Percentiles rank a stretch among this genome's conserved stretches.
These are phyloP conservation scores for Sclerotinia spermophila DNA, from an alignment of 2,329 filamentous ascomycete genomes.

Conservation along the genomic window DNA sequence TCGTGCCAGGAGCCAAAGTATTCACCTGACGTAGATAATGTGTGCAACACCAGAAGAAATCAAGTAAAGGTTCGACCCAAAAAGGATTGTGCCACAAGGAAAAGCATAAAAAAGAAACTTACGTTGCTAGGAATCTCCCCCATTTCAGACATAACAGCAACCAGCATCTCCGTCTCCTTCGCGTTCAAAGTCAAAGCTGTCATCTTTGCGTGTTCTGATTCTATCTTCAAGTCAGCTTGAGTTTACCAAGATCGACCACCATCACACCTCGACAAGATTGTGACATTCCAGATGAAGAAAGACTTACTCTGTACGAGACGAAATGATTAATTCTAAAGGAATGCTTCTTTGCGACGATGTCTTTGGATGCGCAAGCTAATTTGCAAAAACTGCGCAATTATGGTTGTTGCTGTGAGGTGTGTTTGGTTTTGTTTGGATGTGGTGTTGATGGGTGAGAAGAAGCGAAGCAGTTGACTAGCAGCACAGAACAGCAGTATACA, in stretches of 20 bases:
- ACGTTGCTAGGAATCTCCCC: constrained; percentile 20
- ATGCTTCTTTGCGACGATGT: neutral
- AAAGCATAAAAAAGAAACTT: neutral
- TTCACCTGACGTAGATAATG: neutral
- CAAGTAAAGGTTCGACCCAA: neutral
- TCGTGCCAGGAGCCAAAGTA: neutral
- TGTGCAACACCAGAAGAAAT: too few relatives aligned
- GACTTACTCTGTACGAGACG: neutral
- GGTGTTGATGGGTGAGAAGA: neutral
- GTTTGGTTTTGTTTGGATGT: neutral
- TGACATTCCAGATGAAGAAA: neutral
- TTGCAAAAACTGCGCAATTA: neutral
- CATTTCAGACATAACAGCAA: constrained; percentile 22
- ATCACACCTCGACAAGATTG: neutral
- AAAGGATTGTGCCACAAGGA: neutral
- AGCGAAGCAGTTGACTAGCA: neutral
- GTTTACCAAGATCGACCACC: neutral
- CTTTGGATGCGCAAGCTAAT: neutral
- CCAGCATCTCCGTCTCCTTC: constrained; percentile 21
- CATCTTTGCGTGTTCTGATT: constrained; percentile 7
- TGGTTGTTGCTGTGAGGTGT: neutral
- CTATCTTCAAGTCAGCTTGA: neutral
- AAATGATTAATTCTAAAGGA: neutral
- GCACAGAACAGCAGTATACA: neutral
- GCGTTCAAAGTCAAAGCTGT: constrained; percentile 11